Percentiles rank a stretch among this genome's conserved stretches.
phyloP scores from a whole-genome alignment of 306 rosid genomes.

The Quercus gilva region DNA sequence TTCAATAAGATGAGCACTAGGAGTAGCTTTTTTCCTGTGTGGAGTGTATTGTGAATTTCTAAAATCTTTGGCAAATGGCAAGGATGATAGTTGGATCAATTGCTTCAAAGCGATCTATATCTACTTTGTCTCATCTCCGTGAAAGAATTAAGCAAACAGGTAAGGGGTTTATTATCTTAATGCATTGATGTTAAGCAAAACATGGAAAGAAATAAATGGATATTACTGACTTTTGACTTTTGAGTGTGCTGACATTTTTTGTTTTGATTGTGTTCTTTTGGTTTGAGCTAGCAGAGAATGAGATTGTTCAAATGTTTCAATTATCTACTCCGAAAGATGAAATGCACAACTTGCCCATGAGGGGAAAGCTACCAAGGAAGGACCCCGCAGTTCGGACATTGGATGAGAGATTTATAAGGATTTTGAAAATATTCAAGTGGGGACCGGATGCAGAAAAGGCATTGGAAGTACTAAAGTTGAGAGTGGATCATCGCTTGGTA shows the following conservation, averaged over 20 bases:
- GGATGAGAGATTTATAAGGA: slow-evolving; percentile 86
- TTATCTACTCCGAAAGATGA: slow-evolving; percentile 42
- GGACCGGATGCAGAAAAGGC: slow-evolving; percentile 97
- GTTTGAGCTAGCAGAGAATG: slow-evolving; percentile 62
- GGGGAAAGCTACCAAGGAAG: slow-evolving; percentile 39
- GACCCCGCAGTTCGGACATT: slow-evolving; percentile 53
- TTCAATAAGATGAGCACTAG: not conserved
- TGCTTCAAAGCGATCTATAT: slow-evolving; percentile 48
- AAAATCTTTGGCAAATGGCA: not conserved
- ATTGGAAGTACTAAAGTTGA: slow-evolving; percentile 76
- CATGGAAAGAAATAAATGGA: not conserved
- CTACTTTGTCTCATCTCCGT: slow-evolving; percentile 48
- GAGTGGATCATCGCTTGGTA: slow-evolving; percentile 77
- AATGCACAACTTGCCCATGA: slow-evolving; percentile 22
- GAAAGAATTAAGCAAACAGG: slow-evolving; percentile 87
- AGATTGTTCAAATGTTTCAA: slow-evolving; percentile 71
- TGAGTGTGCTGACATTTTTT: not conserved
- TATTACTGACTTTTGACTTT: not conserved
- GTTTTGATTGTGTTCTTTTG: slow-evolving; percentile 27
- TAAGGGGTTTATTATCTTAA: slow-evolving; percentile 1
- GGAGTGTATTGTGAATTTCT: not conserved
- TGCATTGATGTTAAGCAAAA: not conserved
- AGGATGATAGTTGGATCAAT: slow-evolving; percentile 35
- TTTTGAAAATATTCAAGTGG: slow-evolving; percentile 92
- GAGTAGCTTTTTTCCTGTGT: not conserved